Evolutionary conservation across 805 yeast genomes (phyloP), one percentile per base, ranked within the genome.

Genomic region (Zygoascus ofunaensis): DNA sequence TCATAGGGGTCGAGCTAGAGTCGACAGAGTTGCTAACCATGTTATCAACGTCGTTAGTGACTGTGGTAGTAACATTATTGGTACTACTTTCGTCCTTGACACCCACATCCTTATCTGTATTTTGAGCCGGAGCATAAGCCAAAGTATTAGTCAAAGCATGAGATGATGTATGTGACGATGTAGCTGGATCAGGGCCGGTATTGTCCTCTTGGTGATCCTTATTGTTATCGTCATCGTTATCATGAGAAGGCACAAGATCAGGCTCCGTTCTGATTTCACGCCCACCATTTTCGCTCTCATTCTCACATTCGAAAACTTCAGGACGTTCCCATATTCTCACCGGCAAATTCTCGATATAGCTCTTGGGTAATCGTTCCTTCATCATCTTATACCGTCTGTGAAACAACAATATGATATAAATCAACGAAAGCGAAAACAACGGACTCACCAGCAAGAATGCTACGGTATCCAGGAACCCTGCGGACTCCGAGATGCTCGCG

Each of bases 381-480:
- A 58, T 50, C 34, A 59, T 54, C 41, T 54, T 50, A 49, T 58
- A 55, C 43, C 64, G 55, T 15, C 69, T 57, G 48, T 65, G 69
- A 39, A 62, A 47, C 32, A 58, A 46, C 32, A 68, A 50, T 12
- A 66, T 44, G 8, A 58, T 56, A 39, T 63, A 63, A 36, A 68
- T 63, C 24, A 67, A 48, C 10, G 62, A 47, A 17, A 67, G 52
- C 41, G 69, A 62, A 37, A 68, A 59, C 37, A 66, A 53, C 22
- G 74, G 73, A 22, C 70, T 59, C 18, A 67, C 56, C 24, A 68
- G 57, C 28, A 68, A 52, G 45, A 66, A 58, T 18, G 68, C 47
- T 22, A 68, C 46, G 3, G 71, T 57, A 43, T 62, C 67, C 18
- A 64, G 46, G 4, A 67, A 48, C 1, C 68, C 60, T 18, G 61